Conservation (phyloP, 2,329 filamentous ascomycete species). For the Clonostachys byssicola region DNA sequence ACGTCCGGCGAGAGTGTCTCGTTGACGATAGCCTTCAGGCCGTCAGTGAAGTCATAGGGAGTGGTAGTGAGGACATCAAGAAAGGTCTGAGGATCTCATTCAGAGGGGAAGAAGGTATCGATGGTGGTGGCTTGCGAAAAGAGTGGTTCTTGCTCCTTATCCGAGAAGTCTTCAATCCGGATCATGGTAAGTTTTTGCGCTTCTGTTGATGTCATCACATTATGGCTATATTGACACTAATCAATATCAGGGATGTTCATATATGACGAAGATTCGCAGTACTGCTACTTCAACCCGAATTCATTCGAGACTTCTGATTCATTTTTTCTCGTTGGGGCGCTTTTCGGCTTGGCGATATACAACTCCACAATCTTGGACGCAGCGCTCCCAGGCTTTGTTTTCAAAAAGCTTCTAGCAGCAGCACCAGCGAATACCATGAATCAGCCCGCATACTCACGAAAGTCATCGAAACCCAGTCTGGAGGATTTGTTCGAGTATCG, state of each 20-base stretch:
- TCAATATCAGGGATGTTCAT: slow-evolving; percentile 71
- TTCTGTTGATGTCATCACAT: not conserved
- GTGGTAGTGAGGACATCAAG: slow-evolving; percentile 80
- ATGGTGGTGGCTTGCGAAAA: slow-evolving; percentile 84
- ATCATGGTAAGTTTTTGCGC: slow-evolving; percentile 62
- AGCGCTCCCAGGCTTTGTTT: slow-evolving; percentile 82
- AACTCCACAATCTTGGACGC: slow-evolving; percentile 92
- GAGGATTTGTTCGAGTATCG: slow-evolving; percentile 81
- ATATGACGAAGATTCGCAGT: slow-evolving; percentile 86
- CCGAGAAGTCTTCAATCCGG: slow-evolving; percentile 85
- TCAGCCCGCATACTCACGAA: slow-evolving; percentile 15
- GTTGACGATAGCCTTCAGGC: slow-evolving; percentile 83
- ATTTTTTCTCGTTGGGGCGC: slow-evolving; percentile 83
- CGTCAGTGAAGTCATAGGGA: slow-evolving; percentile 81
- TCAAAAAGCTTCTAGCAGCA: slow-evolving; percentile 78
- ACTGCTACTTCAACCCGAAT: slow-evolving; percentile 90
- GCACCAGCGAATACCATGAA: slow-evolving; percentile 27
- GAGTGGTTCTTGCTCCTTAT: slow-evolving; percentile 92
- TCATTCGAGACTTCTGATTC: slow-evolving; percentile 90
- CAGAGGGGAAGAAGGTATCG: slow-evolving; percentile 82
- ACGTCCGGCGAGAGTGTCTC: slow-evolving; percentile 77
- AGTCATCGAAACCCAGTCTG: slow-evolving; percentile 59
- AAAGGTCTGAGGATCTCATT: slow-evolving; percentile 86
- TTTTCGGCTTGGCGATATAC: slow-evolving; percentile 87
- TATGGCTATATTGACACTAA: not conserved